A percentile compares a stretch with the other conserved stretches of the same genome.
Conservation (phyloP, 495 filamentous ascomycete species). For the Amniculicola lignicola region DNA sequence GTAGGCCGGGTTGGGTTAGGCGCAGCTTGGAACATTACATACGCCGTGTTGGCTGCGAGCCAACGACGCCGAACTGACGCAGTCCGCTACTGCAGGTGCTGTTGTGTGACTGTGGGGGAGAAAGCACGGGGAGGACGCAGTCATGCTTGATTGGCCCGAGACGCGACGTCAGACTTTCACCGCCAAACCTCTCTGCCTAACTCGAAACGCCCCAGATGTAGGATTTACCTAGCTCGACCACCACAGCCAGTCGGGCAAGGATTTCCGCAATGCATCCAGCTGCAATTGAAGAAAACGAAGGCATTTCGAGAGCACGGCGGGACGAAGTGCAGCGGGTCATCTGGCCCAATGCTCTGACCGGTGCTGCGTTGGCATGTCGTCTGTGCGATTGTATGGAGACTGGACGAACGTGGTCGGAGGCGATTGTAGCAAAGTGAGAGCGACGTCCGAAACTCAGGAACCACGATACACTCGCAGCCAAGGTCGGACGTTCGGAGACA, state of each 20-base stretch:
- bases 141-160: constrained; percentile 5
- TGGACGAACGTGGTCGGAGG: neutral
- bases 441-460: neutral
- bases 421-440: neutral
- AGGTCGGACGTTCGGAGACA: neutral
- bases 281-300: neutral
- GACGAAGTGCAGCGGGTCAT: constrained; percentile 1
- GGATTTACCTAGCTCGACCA: neutral
- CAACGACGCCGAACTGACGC: constrained; percentile 2
- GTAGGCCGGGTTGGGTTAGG: neutral
- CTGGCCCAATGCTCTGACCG: neutral
- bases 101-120: constrained; percentile 28
- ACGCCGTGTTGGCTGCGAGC: constrained; percentile 1
- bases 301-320: neutral
- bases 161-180: constrained; percentile 26
- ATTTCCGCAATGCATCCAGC: constrained; percentile 2
- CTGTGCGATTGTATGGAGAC: neutral
- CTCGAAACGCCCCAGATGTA: neutral
- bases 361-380: neutral
- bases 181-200: neutral
- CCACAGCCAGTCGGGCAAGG: constrained; percentile 11
- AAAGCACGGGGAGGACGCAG: neutral
- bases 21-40: neutral
- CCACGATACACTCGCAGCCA: neutral
- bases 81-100: constrained; percentile 29